Evolutionary conservation across 2,329 filamentous ascomycete species (phyloP), one percentile per base, ranked within the genome.

Genomic region (Fonsecaea monophora): DNA sequence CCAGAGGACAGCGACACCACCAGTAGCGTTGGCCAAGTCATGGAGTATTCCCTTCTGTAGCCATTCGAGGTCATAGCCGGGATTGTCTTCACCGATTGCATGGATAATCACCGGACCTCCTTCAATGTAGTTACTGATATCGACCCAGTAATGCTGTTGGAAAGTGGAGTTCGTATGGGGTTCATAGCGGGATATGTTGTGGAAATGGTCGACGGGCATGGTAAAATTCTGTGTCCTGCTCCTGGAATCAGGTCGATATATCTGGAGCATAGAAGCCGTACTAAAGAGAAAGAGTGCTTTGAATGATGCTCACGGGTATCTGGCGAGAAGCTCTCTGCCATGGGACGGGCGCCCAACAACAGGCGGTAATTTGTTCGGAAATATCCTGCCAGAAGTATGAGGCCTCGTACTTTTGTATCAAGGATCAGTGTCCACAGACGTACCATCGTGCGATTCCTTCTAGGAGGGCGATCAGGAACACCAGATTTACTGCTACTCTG

Each of bases 61-160:
- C 74, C 86, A 94, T 0, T 85, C 84, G n/a, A 95, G 80, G n/a
- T 91, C 84, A 40, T 76, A 86, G 25, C 15, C 21, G 32, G 76
- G 78, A 65, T 79, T 80, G 0, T 87, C 89, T 79, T 96, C 92
- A 30, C 92, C 92, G 3, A 85, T 84, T 38, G 89, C 84, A 3
- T 96, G 84, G 5, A 95, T 85, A 64, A 96, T 91, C 54, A 96
- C 89, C 0, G 92, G 92, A 0, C 92, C 92, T 13, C 92, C 92
- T 0, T 85, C 80, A 75, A 88, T 84, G 79, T 96, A 96, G 79
- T 91, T 84, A 55, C 85, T 85, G 0, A 88, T 87, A 74, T 96
- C 92, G 72, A 94, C 92, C 90, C 90, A 96, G 81, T 95, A 96
- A 53, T 83, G 80, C 73, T 86, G 84, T 62, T 79, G 78, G 72